Evolutionary conservation across 2,329 filamentous ascomycete species (phyloP).

Genomic region (Diaporthe sp.): DNA sequence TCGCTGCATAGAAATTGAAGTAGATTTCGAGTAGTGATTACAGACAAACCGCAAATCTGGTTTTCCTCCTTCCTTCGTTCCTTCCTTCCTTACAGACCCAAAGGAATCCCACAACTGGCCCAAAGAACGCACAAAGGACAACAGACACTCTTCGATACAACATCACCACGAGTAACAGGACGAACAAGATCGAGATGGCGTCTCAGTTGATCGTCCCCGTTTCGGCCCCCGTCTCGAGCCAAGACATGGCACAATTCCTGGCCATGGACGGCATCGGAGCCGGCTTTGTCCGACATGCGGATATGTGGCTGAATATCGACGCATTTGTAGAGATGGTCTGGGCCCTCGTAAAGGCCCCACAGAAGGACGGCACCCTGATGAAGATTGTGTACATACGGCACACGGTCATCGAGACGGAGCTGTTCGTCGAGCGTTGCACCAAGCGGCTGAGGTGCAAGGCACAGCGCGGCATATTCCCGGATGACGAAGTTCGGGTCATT

Average conservation of each 20-base stretch:
- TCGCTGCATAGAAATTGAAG: too few relatives aligned
- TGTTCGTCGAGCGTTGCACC: neutral
- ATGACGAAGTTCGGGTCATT: neutral
- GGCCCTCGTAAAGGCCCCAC: rapidly evolving
- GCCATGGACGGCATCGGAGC: neutral
- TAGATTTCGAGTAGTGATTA: too few relatives aligned
- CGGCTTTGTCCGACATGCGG: neutral
- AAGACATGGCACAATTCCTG: neutral
- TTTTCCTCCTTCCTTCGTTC: too few relatives aligned
- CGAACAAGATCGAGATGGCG: neutral
- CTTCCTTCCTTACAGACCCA: too few relatives aligned
- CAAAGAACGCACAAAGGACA: too few relatives aligned
- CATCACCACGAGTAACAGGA: neutral
- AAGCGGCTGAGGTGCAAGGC: neutral
- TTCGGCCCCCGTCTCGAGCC: neutral
- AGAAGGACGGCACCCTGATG: neutral
- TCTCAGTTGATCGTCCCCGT: neutral
- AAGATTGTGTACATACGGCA: neutral
- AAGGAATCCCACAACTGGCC: too few relatives aligned
- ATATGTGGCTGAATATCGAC: neutral
- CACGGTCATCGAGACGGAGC: neutral
- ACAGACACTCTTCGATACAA: too few relatives aligned
- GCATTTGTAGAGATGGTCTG: neutral
- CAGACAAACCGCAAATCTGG: too few relatives aligned
- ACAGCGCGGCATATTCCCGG: neutral